Base-by-base conservation (phyloP, 495 filamentous ascomycete species). In the Chaetomidium leptoderma region DNA sequence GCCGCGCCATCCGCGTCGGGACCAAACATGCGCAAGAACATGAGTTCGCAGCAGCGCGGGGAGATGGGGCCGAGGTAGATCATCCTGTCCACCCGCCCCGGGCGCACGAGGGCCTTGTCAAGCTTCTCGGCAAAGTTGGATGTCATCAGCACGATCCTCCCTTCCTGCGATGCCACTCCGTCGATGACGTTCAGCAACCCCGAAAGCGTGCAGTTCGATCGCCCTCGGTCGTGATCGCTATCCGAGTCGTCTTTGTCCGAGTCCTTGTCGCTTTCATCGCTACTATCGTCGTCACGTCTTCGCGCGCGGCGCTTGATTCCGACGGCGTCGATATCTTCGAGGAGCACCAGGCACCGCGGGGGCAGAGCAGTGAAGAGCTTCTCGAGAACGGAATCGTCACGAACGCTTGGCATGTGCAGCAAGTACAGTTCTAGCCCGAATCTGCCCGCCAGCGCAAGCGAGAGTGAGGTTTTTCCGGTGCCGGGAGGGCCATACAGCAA, bases 81-180 rank as follows among this genome's bases (percentile, higher is more conserved):
- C 50, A 78, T 81, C 73, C 79, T 78, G 63, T 91, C 87, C 19
- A 91, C 81, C 14, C 87, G 80, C 0, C 87, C 87, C 16, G 85
- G 85, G 0, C 87, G 81, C 11, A 87, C 75, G 2, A 91, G 74
- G 1, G 87, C 86, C 40, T 77, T 73, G 60, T 91, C 86, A 0
- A 91, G 77, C 45, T 81, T 79, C 7, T 87, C 81, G 6, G 80
- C 77, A 51, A 83, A 79, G 60, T 91, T 91, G 35, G 87, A 86
- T 1, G 87, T 90, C 84, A 91, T 88, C 37, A 90, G 78, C 4
- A 90, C 78, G 48, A 90, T 85, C 5, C 85, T 80, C 21, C 87
- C 87, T 65, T 90, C 86, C 35, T 79, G 81, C 0, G 83, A 83
- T 4, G 85, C 83, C 8, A 89, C 83, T 16, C 87, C 86, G 64